Conservation (phyloP, 495 filamentous ascomycete genomes). For the Hyaloscypha finlandica region DNA sequence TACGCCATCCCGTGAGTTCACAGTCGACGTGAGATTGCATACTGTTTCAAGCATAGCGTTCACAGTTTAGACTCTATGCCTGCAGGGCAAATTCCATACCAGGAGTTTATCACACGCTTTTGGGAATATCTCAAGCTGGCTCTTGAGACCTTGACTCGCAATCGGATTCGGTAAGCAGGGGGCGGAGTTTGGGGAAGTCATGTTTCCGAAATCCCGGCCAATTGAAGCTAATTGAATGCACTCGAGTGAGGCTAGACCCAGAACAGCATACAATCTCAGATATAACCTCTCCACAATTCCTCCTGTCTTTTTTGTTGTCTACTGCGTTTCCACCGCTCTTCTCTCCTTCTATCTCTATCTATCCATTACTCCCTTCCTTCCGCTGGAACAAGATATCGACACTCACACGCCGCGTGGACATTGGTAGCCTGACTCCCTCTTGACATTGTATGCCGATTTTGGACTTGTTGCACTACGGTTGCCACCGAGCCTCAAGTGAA, state of each 20-base stretch:
- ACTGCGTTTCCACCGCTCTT: background rate
- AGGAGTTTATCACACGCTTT: background rate
- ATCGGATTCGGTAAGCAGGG: background rate
- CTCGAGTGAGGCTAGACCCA: slow-evolving; percentile 5
- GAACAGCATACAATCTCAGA: slow-evolving; percentile 14
- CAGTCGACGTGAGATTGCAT: background rate
- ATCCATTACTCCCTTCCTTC: background rate
- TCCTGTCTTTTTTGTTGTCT: background rate
- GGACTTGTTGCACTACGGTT: slow-evolving; percentile 1
- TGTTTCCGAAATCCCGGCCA: background rate
- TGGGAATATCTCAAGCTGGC: background rate
- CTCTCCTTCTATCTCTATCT: background rate
- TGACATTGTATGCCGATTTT: slow-evolving; percentile 8
- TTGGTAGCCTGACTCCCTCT: background rate
- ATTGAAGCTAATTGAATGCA: background rate
- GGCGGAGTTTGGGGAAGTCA: background rate
- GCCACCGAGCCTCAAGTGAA: background rate
- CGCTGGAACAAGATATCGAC: background rate
- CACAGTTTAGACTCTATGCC: no score
- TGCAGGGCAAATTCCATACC: background rate
- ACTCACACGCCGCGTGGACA: background rate
- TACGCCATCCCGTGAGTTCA: background rate
- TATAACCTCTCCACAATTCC: background rate
- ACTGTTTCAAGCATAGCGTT: background rate
- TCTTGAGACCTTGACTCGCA: background rate